These are phyloP conservation scores for Pyricularia sp. DNA, from an alignment of 2,329 filamentous ascomycete species.

Conservation along the genomic window DNA sequence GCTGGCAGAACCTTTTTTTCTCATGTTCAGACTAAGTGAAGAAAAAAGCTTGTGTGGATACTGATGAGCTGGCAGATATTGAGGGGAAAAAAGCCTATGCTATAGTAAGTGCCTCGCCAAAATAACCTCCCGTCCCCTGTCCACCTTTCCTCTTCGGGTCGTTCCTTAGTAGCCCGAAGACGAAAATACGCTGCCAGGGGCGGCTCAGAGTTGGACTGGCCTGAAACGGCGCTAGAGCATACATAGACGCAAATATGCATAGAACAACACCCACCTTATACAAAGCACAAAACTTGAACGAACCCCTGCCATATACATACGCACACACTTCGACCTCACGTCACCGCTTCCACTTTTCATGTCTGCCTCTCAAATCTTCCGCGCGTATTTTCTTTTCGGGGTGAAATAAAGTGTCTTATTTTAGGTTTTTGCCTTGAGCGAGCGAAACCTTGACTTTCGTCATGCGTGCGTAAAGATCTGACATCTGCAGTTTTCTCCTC, in stretches of 20 bases:
- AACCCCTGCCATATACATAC: background rate
- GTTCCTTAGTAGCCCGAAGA: background rate
- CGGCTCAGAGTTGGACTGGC: background rate
- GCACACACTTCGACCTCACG: background rate
- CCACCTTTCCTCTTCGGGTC: background rate
- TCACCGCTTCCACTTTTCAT: background rate
- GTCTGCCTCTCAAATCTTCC: background rate
- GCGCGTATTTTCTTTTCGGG: background rate
- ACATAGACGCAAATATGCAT: background rate
- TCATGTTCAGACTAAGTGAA: background rate
- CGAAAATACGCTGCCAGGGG: background rate
- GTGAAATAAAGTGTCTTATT: background rate
- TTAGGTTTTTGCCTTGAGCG: background rate
- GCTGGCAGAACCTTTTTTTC: background rate
- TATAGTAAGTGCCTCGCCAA: background rate
- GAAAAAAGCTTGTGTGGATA: background rate
- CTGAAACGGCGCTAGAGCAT: background rate
- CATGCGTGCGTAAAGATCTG: background rate
- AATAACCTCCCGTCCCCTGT: background rate
- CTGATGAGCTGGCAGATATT: background rate
- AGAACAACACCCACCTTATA: background rate
- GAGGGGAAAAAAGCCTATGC: background rate
- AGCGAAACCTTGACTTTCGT: background rate
- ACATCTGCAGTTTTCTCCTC: no score
- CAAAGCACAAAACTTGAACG: background rate